These are phyloP conservation scores for Nannizziopsis barbatae DNA, from an alignment of 2,329 filamentous ascomycete genomes.

Conservation along the genomic window DNA sequence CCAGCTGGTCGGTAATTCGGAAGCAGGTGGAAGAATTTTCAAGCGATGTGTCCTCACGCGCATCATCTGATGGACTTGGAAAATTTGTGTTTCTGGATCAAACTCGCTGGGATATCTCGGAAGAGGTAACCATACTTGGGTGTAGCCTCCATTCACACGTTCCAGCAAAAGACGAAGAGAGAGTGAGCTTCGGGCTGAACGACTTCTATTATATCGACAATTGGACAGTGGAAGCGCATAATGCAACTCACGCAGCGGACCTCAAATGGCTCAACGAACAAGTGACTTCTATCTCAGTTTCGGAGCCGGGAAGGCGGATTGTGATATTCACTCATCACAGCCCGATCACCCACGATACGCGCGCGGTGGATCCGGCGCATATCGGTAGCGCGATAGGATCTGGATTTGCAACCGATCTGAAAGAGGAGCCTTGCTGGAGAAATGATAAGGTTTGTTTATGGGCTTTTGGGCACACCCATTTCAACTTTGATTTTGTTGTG, in stretches of 20 bases:
- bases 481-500: slow-evolving; percentile 31
- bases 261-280: slow-evolving; percentile 33
- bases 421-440: slow-evolving; percentile 30
- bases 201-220: slow-evolving; percentile 42
- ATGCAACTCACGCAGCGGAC: slow-evolving; percentile 25
- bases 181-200: slow-evolving; percentile 37
- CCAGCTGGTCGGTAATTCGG: slow-evolving; percentile 22
- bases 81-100: slow-evolving; percentile 35
- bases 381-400: slow-evolving; percentile 24
- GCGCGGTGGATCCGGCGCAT: slow-evolving; percentile 26
- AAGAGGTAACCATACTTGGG: slow-evolving; percentile 33
- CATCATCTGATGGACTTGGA: slow-evolving; percentile 16
- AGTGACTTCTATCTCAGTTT: slow-evolving; percentile 21
- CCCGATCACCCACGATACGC: slow-evolving; percentile 20
- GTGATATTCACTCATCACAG: slow-evolving; percentile 33
- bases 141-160: slow-evolving; percentile 44
- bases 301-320: slow-evolving; percentile 27
- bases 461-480: slow-evolving; percentile 43
- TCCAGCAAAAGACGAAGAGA: slow-evolving; percentile 26
- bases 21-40: slow-evolving; percentile 20
- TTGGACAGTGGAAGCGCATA: slow-evolving; percentile 28
- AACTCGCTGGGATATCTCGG: slow-evolving; percentile 29
- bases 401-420: slow-evolving; percentile 37
- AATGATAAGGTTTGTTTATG: slow-evolving; percentile 31
- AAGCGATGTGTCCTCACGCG: slow-evolving; percentile 15